phyloP scores from a whole-genome alignment of 1,139 yeast species.

The Lodderomyces parapsilosis region DNA sequence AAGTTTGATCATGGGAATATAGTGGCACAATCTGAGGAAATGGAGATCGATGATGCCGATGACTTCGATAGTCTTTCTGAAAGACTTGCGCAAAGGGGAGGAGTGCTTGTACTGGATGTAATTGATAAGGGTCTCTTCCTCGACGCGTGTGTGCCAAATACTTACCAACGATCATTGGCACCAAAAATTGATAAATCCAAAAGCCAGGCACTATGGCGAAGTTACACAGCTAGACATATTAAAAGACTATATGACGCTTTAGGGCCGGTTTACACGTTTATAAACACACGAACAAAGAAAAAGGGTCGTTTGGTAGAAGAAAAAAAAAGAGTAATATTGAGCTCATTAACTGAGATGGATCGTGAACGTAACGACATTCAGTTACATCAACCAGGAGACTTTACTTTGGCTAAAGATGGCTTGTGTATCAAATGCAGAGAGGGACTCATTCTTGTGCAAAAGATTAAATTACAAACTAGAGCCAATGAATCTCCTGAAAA shows the following conservation, averaged over 20 bases:
- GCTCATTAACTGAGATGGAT: constrained; percentile 23
- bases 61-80: constrained; percentile 41
- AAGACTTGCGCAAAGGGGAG: constrained; percentile 60
- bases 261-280: constrained; percentile 58
- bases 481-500: constrained; percentile 40
- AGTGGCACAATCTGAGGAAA: constrained; percentile 52
- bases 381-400: constrained; percentile 39
- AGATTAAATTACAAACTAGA: constrained; percentile 56
- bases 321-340: constrained; percentile 48
- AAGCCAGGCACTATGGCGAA: constrained; percentile 47
- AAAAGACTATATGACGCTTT: constrained; percentile 50
- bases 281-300: constrained; percentile 27
- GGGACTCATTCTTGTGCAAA: constrained; percentile 35
- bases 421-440: constrained; percentile 44
- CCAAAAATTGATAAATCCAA: constrained; percentile 47
- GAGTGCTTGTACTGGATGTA: constrained; percentile 50
- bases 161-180: constrained; percentile 49
- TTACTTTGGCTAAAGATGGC: constrained; percentile 23
- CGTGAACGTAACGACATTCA: neutral
- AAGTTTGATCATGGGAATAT: constrained; percentile 81
- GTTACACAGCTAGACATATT: constrained; percentile 36
- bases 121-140: constrained; percentile 29
- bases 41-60: constrained; percentile 40
- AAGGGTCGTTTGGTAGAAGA: constrained; percentile 27
- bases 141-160: constrained; percentile 11